Evolutionary conservation across 2,329 filamentous ascomycete genomes (phyloP).

Genomic region (Fusarium sp.): DNA sequence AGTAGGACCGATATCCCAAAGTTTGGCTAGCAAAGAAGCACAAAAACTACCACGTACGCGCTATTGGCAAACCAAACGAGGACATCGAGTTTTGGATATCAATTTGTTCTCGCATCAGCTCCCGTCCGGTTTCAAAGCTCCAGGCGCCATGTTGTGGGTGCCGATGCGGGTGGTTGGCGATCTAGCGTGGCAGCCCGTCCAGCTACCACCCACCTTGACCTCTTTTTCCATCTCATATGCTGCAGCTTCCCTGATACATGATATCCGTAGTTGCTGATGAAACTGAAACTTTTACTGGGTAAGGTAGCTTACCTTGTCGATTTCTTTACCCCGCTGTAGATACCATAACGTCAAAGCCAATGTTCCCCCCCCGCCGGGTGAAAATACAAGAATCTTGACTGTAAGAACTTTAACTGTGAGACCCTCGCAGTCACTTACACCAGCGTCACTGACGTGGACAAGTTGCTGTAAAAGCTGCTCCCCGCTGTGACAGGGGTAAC

Average conservation of each 20-base stretch:
- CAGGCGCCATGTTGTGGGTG: conserved; percentile 20
- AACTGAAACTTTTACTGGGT: neutral
- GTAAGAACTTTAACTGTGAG: conserved; percentile 18
- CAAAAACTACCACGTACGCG: neutral
- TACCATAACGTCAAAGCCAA: neutral
- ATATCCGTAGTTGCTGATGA: neutral
- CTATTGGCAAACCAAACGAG: conserved; percentile 6
- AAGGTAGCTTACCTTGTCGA: neutral
- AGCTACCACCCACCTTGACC: conserved; percentile 4
- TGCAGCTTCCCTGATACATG: conserved; percentile 18
- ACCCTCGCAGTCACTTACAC: conserved; percentile 19
- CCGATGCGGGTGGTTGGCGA: conserved; percentile 29
- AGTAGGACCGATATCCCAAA: conserved; percentile 24
- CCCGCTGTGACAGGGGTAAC: conserved; percentile 15
- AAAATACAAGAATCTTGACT: neutral
- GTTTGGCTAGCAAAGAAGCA: conserved; percentile 4
- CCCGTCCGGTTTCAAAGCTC: conserved; percentile 13
- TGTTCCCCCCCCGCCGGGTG: neutral
- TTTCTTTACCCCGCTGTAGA: neutral
- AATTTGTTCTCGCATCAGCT: conserved; percentile 21
- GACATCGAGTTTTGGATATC: conserved; percentile 20
- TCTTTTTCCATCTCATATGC: conserved; percentile 9
- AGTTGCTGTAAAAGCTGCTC: conserved; percentile 12
- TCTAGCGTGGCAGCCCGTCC: conserved; percentile 34
- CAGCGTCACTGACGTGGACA: conserved; percentile 22